phyloP scores from a whole-genome alignment of 2,329 filamentous ascomycete genomes.

The Aspergillus quadrilineatus region DNA sequence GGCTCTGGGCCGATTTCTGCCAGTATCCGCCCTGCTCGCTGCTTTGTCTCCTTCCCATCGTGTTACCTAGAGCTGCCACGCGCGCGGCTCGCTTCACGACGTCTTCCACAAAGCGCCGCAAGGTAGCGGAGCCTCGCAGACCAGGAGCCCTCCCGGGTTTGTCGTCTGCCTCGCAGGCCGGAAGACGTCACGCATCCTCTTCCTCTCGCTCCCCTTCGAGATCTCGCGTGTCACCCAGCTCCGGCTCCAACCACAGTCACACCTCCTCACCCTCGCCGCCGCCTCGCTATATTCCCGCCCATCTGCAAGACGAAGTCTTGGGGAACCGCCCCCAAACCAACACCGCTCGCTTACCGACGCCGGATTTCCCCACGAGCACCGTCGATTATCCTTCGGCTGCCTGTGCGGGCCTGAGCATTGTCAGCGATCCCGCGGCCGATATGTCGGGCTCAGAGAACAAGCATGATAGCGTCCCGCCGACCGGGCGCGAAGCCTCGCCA shows the following conservation, averaged over 20 bases:
- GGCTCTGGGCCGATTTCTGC: conserved; percentile 9
- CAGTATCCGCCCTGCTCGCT: conserved; percentile 1
- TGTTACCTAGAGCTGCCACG: conserved; percentile 44
- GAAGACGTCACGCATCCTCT: conserved; percentile 36
- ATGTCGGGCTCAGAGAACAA: conserved; percentile 43
- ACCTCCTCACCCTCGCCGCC: conserved; percentile 33
- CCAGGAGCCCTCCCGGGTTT: conserved; percentile 34
- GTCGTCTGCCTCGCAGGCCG: conserved; percentile 33
- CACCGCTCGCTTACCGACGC: conserved; percentile 39
- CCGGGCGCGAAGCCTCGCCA: conserved; percentile 32
- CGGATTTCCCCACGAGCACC: conserved; percentile 25
- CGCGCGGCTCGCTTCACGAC: conserved; percentile 50
- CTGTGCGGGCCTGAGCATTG: conserved; percentile 53
- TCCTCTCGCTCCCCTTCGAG: conserved; percentile 16
- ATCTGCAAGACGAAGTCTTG: conserved; percentile 55
- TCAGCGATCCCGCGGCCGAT: conserved; percentile 44
- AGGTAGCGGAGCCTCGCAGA: conserved; percentile 46
- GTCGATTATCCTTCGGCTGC: conserved; percentile 52
- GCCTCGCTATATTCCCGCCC: conserved; percentile 55
- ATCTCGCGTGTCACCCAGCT: conserved; percentile 24
- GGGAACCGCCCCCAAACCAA: conserved; percentile 32
- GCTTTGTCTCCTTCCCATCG: conserved; percentile 12
- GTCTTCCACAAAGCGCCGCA: conserved; percentile 52
- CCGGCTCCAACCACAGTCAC: conserved; percentile 26
- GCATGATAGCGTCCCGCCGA: conserved; percentile 24